Percentiles rank a stretch among this genome's conserved stretches.
These are phyloP conservation scores for Adansonia gregorii DNA, from an alignment of 441 rosid genomes.

Conservation along the genomic window DNA sequence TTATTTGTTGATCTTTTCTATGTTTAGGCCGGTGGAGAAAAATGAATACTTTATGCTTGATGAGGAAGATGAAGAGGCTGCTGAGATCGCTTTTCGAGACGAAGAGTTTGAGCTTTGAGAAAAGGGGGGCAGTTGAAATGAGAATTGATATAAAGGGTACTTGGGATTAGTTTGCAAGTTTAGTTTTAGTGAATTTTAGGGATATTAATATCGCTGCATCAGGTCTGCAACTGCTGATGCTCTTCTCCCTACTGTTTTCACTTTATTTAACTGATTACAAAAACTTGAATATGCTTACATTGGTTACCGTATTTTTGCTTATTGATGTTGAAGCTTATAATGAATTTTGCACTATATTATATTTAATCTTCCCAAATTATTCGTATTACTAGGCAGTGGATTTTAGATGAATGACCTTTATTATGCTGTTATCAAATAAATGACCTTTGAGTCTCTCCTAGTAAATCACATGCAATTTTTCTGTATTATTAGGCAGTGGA, in stretches of 20 bases:
- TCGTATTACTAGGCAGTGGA: neutral
- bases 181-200: conserved; percentile 16
- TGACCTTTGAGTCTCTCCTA: neutral
- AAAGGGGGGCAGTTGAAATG: conserved; percentile 19
- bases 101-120: conserved; percentile 61
- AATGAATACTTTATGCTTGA: conserved; percentile 84
- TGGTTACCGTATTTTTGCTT: conserved; percentile 24
- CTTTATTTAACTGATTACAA: conserved; percentile 28
- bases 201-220: conserved; percentile 19
- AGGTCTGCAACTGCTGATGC: conserved; percentile 2
- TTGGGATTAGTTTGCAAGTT: conserved; percentile 26
- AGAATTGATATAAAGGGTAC: conserved; percentile 12
- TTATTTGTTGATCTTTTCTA: conserved; percentile 74
- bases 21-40: conserved; percentile 94
- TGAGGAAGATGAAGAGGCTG: conserved; percentile 94
- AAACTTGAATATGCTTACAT: conserved; percentile 23
- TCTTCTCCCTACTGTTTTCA: conserved; percentile 20
- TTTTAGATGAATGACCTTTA: neutral
- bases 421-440: no score
- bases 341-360: neutral
- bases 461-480: neutral
- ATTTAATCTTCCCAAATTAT: neutral
- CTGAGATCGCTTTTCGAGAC: conserved; percentile 60
- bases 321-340: neutral
- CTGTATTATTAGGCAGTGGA: no score